Conservation (phyloP, 208 protist genomes). For the Leishmania mexicana region DNA sequence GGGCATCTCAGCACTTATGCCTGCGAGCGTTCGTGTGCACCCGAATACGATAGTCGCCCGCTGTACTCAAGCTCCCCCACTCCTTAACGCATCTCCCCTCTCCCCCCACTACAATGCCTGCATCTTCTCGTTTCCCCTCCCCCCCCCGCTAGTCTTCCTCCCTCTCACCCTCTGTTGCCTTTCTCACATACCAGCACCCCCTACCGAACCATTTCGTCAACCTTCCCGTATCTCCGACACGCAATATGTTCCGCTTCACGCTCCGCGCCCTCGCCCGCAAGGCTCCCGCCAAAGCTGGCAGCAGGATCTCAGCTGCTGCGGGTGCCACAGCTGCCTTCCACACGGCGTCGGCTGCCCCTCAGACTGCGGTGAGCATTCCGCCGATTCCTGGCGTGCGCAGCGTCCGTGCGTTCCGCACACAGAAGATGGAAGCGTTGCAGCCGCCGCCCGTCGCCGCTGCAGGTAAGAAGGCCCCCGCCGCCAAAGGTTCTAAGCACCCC, state of each 20-base stretch:
- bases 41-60: neutral
- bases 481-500: constrained; percentile 5
- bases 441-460: neutral
- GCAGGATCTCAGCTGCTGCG: constrained; percentile 10
- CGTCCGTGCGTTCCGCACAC: constrained; percentile 21
- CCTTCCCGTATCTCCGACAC: neutral
- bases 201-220: neutral
- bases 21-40: neutral
- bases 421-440: constrained; percentile 19
- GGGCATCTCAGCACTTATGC: neutral
- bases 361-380: constrained; percentile 19
- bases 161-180: neutral
- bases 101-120: neutral
- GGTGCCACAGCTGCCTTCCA: constrained; percentile 2
- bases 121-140: neutral
- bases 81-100: neutral
- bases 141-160: neutral
- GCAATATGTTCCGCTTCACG: constrained; percentile 27
- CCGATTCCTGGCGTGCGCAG: constrained; percentile 40
- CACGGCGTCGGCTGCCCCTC: constrained; percentile 7
- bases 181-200: constrained; percentile 8
- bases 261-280: constrained; percentile 31
- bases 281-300: constrained; percentile 13
- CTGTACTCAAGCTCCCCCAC: neutral
- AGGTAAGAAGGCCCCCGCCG: constrained; percentile 20